Evolutionary conservation across 1,284 basidiomycete genomes (phyloP), one percentile per base, ranked within the genome.

Genomic region (Sporisorium scitamineum): DNA sequence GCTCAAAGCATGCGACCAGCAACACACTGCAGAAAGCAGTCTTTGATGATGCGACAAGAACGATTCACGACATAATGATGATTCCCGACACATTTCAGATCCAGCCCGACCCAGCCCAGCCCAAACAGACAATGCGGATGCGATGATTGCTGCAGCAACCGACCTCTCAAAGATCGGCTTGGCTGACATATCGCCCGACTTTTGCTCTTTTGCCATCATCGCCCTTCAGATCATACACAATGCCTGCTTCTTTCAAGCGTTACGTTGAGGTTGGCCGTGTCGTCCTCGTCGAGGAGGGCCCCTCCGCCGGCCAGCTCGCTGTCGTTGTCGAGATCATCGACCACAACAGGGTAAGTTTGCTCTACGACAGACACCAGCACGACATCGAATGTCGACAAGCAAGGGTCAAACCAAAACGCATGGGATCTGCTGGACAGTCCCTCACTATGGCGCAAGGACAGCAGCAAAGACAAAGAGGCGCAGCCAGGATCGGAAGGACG

Each of bases 191-290:
- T 3, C 24, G 10, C n/a, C 57, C 27, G 54, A 45, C 29, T 37
- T 39, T 39, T 60, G 11, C 29, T 60, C 41, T 24, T 37, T 42
- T 26, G 16, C 24, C 31, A 26, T 27, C 34, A 32, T 10, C 39
- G 26, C 47, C 24, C 14, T 47, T 29, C 59, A 75, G 67, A 66
- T 67, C 64, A 64, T 67, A 66, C 72, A 76, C 54, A 66, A 81
- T 81, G 80, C 73, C 73, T 78, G 70, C 66, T 57, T 79, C 81
- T 53, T 98, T 98, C 90, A 92, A 92, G 88, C 94, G 94, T 79
- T 97, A 95, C 88, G 95, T 98, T 87, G 93, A 98, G 91, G 94
- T 97, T 86, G 96, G 95, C 87, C 94, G 96, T 84, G 95, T 98
- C 80, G 94, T 98, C 87, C 94, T 98, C 88, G 90, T 98, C 88